Evolutionary conservation across 2,329 filamentous ascomycete species (phyloP).

Genomic region (Hymenoscyphus repandus): DNA sequence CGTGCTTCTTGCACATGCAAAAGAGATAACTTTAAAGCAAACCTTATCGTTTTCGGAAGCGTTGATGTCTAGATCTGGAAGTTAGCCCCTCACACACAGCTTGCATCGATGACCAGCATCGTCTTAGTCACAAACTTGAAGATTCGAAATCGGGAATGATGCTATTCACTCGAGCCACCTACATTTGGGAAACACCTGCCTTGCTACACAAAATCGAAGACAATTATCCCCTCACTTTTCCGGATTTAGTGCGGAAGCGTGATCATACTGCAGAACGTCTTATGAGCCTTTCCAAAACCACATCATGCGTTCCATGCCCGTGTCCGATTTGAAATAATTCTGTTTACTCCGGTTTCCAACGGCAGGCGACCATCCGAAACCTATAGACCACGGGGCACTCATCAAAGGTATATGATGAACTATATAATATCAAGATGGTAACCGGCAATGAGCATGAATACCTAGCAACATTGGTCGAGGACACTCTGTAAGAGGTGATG

Average conservation of each 20-base stretch:
- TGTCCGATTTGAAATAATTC: slow-evolving; percentile 2
- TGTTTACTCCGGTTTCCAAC: background rate
- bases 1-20: too few species aligned
- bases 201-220: background rate
- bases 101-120: background rate
- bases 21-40: slow-evolving; percentile 1
- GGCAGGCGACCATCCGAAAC: slow-evolving; percentile 17
- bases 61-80: slow-evolving; percentile 1
- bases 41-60: slow-evolving; percentile 4
- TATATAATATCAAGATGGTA: slow-evolving; percentile 2
- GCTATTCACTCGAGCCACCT: too few species aligned
- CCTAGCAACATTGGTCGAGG: background rate
- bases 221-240: slow-evolving; percentile 4
- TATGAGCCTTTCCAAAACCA: slow-evolving; percentile 6
- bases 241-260: background rate
- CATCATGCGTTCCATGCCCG: slow-evolving; percentile 15
- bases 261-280: slow-evolving; percentile 2
- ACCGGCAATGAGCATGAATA: background rate
- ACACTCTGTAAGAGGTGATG: background rate
- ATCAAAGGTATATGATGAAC: slow-evolving; percentile 2
- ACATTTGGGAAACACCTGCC: background rate
- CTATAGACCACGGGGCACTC: slow-evolving; percentile 2
- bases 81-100: background rate
- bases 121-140: background rate
- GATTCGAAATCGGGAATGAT: too few species aligned